A percentile compares a stretch with the other conserved stretches of the same genome.
Conservation (phyloP, 768 basidiomycete species). For the Naganishia friedmannii region DNA sequence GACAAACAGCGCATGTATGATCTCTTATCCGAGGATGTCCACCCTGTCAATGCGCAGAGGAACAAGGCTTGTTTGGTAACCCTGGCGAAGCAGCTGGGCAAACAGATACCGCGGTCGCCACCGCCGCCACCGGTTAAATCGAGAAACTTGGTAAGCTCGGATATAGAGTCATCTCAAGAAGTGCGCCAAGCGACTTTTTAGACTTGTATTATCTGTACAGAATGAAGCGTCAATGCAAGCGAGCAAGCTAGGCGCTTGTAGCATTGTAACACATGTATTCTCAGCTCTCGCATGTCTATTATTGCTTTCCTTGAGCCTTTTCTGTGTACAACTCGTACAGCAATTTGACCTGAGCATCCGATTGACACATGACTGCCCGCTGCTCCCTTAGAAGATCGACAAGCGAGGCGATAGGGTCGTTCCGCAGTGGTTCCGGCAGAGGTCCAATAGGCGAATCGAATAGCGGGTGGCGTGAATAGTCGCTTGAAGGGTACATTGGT, state of each 20-base stretch:
- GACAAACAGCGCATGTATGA: constrained; percentile 25
- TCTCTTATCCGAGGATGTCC: constrained; percentile 4
- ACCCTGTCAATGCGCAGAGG: not conserved
- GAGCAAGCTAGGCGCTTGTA: not conserved
- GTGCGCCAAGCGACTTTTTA: not conserved
- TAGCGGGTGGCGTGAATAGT: not conserved
- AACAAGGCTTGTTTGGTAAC: constrained; percentile 20
- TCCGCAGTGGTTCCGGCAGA: constrained; percentile 32
- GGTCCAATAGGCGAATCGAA: constrained; percentile 40
- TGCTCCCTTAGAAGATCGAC: constrained; percentile 47
- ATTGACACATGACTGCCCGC: constrained; percentile 45
- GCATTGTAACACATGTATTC: not conserved
- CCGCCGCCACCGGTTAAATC: not conserved
- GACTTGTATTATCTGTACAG: no score
- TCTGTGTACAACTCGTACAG: constrained; percentile 35
- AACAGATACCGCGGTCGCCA: constrained; percentile 9
- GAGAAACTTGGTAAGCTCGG: constrained; percentile 13
- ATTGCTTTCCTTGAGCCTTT: not conserved
- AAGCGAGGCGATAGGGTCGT: constrained; percentile 43
- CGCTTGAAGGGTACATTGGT: not conserved
- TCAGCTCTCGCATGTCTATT: not conserved
- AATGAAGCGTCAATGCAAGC: no score
- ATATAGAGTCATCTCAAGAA: constrained; percentile 15
- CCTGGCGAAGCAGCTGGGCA: constrained; percentile 11
- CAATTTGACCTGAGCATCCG: constrained; percentile 40